These are phyloP conservation scores for Massospora cicadina DNA, from an alignment of 371 early-diverging fungal genomes.

Conservation along the genomic window DNA sequence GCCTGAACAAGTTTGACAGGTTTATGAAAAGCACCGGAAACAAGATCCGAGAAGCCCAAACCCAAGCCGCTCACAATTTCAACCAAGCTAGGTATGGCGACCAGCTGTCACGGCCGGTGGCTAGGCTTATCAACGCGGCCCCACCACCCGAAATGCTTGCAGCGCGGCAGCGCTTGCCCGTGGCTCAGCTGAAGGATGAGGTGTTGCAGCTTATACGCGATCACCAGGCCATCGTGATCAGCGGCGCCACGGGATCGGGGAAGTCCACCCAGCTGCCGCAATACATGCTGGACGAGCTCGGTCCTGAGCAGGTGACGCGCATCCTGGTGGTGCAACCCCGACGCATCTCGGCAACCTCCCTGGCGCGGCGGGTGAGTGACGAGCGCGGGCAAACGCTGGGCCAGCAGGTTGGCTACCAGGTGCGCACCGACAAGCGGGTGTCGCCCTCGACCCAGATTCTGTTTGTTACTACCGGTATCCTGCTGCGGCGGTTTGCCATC, in stretches of 20 bases:
- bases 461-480: conserved; percentile 60
- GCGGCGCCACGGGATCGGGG: conserved; percentile 98
- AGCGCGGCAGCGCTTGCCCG: not conserved
- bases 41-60: not conserved
- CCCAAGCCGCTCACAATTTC: not conserved
- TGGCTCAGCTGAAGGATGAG: not conserved
- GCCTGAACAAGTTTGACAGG: not conserved
- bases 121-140: not conserved
- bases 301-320: not conserved
- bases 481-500: conserved; percentile 43
- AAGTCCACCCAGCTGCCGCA: conserved; percentile 98
- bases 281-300: conserved; percentile 32
- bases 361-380: conserved; percentile 72
- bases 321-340: conserved; percentile 42
- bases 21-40: not conserved
- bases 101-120: not conserved
- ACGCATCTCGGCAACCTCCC: conserved; percentile 83
- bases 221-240: conserved; percentile 44
- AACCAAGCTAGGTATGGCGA: not conserved
- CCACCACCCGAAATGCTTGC: not conserved
- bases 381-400: conserved; percentile 52
- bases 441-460: conserved; percentile 35
- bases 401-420: conserved; percentile 62
- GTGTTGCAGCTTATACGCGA: conserved; percentile 13
- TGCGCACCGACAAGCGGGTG: conserved; percentile 46